These are phyloP conservation scores for Fusarium bulbicola DNA, from an alignment of 2,329 filamentous ascomycete species.

Conservation along the genomic window DNA sequence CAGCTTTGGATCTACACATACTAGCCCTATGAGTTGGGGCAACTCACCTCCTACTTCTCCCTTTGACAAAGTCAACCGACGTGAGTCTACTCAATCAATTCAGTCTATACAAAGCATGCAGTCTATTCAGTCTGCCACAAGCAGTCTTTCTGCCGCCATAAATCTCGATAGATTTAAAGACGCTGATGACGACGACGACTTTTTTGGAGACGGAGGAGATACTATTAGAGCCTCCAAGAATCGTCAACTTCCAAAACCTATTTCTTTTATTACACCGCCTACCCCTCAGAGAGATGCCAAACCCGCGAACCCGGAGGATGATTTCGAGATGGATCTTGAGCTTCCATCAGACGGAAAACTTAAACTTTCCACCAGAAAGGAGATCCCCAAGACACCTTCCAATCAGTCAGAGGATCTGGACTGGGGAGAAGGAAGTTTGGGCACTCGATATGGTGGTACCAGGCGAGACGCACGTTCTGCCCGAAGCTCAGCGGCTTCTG, in stretches of 20 bases:
- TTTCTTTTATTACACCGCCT: slow-evolving; percentile 65
- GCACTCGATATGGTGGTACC: slow-evolving; percentile 89
- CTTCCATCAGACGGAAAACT: slow-evolving; percentile 73
- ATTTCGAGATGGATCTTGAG: slow-evolving; percentile 78
- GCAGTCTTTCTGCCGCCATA: slow-evolving; percentile 55
- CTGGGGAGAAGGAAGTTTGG: slow-evolving; percentile 92
- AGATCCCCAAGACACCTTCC: slow-evolving; percentile 71
- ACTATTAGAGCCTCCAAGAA: slow-evolving; percentile 76
- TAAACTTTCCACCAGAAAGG: slow-evolving; percentile 68
- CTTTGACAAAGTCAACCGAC: slow-evolving; percentile 42
- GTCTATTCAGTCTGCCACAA: slow-evolving; percentile 45
- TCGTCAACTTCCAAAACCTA: slow-evolving; percentile 59
- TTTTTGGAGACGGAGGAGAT: slow-evolving; percentile 69
- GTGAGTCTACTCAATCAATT: slow-evolving; percentile 38
- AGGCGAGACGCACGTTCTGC: slow-evolving; percentile 80
- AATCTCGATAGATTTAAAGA: slow-evolving; percentile 73
- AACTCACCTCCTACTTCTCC: slow-evolving; percentile 39
- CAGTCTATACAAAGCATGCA: slow-evolving; percentile 24
- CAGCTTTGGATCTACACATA: slow-evolving; percentile 58
- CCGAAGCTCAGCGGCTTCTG: slow-evolving; percentile 86
- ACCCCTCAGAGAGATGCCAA: slow-evolving; percentile 59
- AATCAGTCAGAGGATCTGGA: slow-evolving; percentile 80
- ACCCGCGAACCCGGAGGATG: slow-evolving; percentile 60
- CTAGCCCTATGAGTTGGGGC: slow-evolving; percentile 60
- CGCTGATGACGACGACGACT: slow-evolving; percentile 68